Evolutionary conservation across 1,284 basidiomycete genomes (phyloP).

Genomic region (Ceratobasidium sp.): DNA sequence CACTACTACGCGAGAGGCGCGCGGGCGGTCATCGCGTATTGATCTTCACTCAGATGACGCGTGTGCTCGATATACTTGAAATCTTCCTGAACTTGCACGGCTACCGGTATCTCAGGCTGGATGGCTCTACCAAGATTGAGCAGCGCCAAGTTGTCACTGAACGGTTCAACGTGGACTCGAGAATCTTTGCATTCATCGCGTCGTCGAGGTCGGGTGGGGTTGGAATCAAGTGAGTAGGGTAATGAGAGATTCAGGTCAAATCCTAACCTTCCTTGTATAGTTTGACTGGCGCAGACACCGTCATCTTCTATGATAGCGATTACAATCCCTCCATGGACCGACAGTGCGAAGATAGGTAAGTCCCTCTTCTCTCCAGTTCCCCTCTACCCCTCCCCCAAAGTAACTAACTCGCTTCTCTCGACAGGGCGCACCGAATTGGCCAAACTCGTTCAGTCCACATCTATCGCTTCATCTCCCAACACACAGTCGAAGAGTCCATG

Average conservation of each 20-base stretch:
- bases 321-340: constrained; percentile 98
- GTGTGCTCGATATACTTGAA: constrained; percentile 94
- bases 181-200: constrained; percentile 94
- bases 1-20: constrained; percentile 86
- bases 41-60: constrained; percentile 99
- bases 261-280: constrained; percentile 59
- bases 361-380: too few relatives aligned
- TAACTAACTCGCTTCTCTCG: background rate
- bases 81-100: constrained; percentile 94
- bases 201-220: constrained; percentile 95
- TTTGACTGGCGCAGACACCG: constrained; percentile 95
- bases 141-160: constrained; percentile 96
- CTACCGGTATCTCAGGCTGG: constrained; percentile 91
- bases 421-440: constrained; percentile 91
- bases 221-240: constrained; percentile 86
- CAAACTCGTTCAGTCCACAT: constrained; percentile 98
- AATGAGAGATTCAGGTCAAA: constrained; percentile 1
- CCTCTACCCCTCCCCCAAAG: constrained; percentile 14
- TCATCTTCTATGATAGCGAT: constrained; percentile 97
- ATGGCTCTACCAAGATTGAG: constrained; percentile 96
- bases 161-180: constrained; percentile 93
- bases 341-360: constrained; percentile 94
- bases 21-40: constrained; percentile 89
- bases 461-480: constrained; percentile 92
- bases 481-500: constrained; percentile 98